phyloP scores from a whole-genome alignment of 129 eudicot species.

The Gnaphalium uliginosum region DNA sequence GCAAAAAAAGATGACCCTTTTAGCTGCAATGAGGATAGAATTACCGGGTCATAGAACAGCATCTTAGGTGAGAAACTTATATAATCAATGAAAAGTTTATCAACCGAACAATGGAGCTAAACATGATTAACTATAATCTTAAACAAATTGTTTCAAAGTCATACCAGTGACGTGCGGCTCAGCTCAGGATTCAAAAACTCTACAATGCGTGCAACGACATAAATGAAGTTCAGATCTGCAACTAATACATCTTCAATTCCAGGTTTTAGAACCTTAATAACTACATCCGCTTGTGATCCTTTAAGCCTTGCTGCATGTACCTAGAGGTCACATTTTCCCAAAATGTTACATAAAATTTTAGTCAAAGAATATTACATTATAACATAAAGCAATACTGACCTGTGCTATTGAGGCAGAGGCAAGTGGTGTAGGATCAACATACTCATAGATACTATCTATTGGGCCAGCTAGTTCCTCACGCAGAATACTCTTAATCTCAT shows the following conservation, averaged over 20 bases:
- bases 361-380: neutral
- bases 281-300: constrained; percentile 92
- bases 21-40: neutral
- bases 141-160: neutral
- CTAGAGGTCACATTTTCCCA: constrained; percentile 42
- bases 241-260: constrained; percentile 93
- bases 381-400: constrained; percentile 37
- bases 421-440: constrained; percentile 87
- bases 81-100: neutral
- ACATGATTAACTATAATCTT: neutral
- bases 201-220: constrained; percentile 87
- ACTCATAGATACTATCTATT: constrained; percentile 79
- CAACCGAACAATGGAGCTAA: constrained; percentile 8
- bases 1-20: neutral
- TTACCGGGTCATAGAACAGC: neutral
- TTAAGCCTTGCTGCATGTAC: constrained; percentile 95
- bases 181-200: constrained; percentile 95
- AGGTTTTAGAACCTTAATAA: constrained; percentile 90
- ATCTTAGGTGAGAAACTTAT: neutral
- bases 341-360: constrained; percentile 4
- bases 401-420: constrained; percentile 99
- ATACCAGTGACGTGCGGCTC: constrained; percentile 88
- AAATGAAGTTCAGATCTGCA: constrained; percentile 95
- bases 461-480: constrained; percentile 74
- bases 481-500: constrained; percentile 71